These are phyloP conservation scores for Aspergillus transmontanensis DNA, from an alignment of 2,329 filamentous ascomycete species.

Conservation along the genomic window DNA sequence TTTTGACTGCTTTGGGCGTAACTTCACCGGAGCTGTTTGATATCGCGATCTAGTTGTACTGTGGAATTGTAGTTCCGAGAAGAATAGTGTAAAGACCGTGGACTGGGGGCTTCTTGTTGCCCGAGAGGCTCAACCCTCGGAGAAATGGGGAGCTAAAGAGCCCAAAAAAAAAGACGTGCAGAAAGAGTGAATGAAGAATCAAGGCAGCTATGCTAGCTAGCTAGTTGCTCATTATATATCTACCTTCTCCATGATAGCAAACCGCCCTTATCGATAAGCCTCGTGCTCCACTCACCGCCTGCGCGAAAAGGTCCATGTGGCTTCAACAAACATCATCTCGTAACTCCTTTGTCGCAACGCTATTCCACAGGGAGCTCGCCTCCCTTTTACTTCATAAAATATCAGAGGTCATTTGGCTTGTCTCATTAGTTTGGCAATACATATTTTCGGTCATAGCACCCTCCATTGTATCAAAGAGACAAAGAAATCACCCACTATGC, in stretches of 20 bases:
- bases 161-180: neutral
- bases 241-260: neutral
- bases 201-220: neutral
- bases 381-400: neutral
- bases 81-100: neutral
- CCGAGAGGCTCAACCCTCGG: too few relatives aligned
- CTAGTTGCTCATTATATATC: neutral
- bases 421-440: slow-evolving; percentile 1
- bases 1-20: slow-evolving; percentile 23
- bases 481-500: slow-evolving; percentile 62
- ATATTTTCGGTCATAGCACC: slow-evolving; percentile 34
- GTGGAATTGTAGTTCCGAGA: neutral
- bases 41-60: neutral
- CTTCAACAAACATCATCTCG: slow-evolving; percentile 23
- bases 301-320: slow-evolving; percentile 30
- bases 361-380: neutral
- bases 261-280: slow-evolving; percentile 20
- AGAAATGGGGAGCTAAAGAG: neutral
- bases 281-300: slow-evolving; percentile 26
- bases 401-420: neutral
- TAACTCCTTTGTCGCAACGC: neutral
- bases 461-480: neutral
- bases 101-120: neutral
- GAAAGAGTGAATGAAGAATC: neutral
- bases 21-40: neutral